Evolutionary conservation across 192 early-diverging fungal genomes (phyloP).

Genomic region (Umbelopsis vinacea): DNA sequence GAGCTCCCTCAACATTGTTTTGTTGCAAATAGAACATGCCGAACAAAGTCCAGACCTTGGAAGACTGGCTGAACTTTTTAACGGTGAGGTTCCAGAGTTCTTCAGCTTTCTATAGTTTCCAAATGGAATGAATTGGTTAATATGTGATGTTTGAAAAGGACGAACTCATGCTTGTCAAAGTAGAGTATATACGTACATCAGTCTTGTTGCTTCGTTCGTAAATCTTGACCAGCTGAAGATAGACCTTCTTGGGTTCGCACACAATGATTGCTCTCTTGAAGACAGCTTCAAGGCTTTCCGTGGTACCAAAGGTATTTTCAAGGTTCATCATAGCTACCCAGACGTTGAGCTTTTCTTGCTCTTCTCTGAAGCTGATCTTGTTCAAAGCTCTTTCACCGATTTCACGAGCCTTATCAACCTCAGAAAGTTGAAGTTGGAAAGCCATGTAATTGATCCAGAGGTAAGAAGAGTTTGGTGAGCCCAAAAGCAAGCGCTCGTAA

Average conservation of each 20-base stretch:
- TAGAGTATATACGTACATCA: slow-evolving; percentile 46
- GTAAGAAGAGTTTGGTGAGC: slow-evolving; percentile 95
- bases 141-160: not conserved
- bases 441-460: slow-evolving; percentile 99
- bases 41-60: slow-evolving; percentile 90
- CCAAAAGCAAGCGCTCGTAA: slow-evolving; percentile 92
- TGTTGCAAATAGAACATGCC: slow-evolving; percentile 82
- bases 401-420: slow-evolving; percentile 90
- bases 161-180: too few relatives aligned
- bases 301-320: slow-evolving; percentile 93
- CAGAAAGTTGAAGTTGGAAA: slow-evolving; percentile 93
- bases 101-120: slow-evolving; percentile 32
- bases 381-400: slow-evolving; percentile 95
- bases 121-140: slow-evolving; percentile 1
- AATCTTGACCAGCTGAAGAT: slow-evolving; percentile 86
- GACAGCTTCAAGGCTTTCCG: slow-evolving; percentile 75
- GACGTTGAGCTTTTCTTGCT: slow-evolving; percentile 97
- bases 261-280: slow-evolving; percentile 86
- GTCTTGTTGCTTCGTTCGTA: slow-evolving; percentile 86
- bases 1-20: slow-evolving; percentile 74
- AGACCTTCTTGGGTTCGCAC: slow-evolving; percentile 90
- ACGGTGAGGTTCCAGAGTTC: slow-evolving; percentile 60
- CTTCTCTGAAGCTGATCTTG: slow-evolving; percentile 88
- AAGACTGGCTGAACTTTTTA: slow-evolving; percentile 86
- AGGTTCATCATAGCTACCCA: slow-evolving; percentile 96